Evolutionary conservation across 2,329 filamentous ascomycete species (phyloP).

Genomic region (Fusarium transvaalense): DNA sequence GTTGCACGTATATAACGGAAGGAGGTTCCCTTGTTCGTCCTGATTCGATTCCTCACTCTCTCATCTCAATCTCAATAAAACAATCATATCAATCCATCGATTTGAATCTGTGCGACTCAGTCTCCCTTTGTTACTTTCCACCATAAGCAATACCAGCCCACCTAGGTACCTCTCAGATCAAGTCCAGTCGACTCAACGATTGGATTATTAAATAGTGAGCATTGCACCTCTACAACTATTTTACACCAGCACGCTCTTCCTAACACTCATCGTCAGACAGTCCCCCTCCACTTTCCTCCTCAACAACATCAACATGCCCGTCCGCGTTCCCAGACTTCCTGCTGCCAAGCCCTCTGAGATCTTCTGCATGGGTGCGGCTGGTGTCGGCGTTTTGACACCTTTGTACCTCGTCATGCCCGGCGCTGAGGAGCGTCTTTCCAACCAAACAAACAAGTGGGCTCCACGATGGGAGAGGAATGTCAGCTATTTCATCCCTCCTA

Average conservation of each 20-base stretch:
- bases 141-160: background rate
- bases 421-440: conserved; percentile 65
- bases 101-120: background rate
- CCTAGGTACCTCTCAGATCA: background rate
- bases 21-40: conserved; percentile 15
- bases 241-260: background rate
- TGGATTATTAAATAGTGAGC: conserved; percentile 29
- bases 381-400: conserved; percentile 66
- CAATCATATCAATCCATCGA: conserved; percentile 1
- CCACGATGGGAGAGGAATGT: conserved; percentile 71
- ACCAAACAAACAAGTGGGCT: conserved; percentile 69
- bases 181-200: conserved; percentile 1
- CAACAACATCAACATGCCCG: conserved; percentile 60
- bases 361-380: conserved; percentile 66
- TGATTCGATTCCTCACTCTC: background rate
- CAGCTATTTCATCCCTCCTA: conserved; percentile 63
- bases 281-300: background rate
- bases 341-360: conserved; percentile 62
- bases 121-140: background rate
- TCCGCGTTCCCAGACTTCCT: conserved; percentile 62
- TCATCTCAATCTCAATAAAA: conserved; percentile 25
- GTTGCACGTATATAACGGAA: conserved; percentile 37
- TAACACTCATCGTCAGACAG: conserved; percentile 14
- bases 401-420: conserved; percentile 70
- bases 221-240: background rate